Evolutionary conservation across 495 filamentous ascomycete genomes (phyloP).

Genomic region (Neurospora sp.): DNA sequence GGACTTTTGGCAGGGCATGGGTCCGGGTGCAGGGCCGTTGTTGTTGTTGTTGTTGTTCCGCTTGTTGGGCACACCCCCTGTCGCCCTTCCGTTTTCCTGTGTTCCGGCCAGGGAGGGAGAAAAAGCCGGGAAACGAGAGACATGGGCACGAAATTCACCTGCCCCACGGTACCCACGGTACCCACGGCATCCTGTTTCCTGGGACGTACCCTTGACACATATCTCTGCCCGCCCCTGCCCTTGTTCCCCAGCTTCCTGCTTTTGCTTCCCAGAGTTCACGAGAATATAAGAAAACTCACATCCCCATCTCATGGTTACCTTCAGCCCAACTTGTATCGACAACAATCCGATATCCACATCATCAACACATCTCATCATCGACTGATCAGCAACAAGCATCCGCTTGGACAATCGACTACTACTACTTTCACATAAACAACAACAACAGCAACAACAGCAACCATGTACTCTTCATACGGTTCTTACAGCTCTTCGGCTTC

Average conservation of each 20-base stretch:
- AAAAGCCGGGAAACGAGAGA: background rate
- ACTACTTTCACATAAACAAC: constrained; percentile 1
- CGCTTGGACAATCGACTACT: constrained; percentile 5
- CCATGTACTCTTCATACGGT: constrained; percentile 33
- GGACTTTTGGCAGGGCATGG: background rate
- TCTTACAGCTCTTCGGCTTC: constrained; percentile 25
- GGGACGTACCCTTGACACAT: constrained; percentile 9
- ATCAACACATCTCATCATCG: constrained; percentile 5
- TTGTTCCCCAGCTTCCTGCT: constrained; percentile 7
- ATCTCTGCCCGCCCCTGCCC: background rate
- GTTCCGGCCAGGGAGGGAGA: background rate
- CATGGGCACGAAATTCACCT: constrained; percentile 7
- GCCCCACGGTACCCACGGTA: constrained; percentile 12
- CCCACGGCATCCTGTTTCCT: constrained; percentile 17
- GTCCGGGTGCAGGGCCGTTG: background rate
- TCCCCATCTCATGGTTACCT: constrained; percentile 5
- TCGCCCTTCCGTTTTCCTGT: background rate
- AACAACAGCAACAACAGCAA: constrained; percentile 1
- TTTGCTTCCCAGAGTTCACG: background rate
- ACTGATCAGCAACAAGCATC: background rate
- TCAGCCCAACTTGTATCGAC: background rate
- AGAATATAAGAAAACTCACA: constrained; percentile 8
- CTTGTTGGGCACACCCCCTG: background rate
- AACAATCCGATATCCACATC: constrained; percentile 1
- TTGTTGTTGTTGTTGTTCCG: background rate